Percentiles rank a stretch among this genome's conserved stretches.
Evolutionary conservation across 23 red algal species (phyloP).

Genomic region (Gracilaria vermiculophylla): DNA sequence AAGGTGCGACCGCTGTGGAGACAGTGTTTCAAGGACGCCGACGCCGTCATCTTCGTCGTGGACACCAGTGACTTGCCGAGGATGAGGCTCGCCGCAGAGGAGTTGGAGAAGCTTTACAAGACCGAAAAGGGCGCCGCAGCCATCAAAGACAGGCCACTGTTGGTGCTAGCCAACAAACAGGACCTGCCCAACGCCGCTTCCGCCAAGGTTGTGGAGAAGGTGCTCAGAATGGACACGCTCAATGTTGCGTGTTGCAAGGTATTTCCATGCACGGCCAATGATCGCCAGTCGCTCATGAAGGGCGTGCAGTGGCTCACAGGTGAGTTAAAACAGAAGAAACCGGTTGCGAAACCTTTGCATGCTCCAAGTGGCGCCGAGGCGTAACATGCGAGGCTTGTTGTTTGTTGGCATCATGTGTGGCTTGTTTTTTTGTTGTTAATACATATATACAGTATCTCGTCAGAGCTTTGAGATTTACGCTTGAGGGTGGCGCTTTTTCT

Average conservation of each 20-base stretch:
- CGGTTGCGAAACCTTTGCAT: conserved; percentile 20
- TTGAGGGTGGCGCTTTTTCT: neutral
- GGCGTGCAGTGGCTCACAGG: conserved; percentile 68
- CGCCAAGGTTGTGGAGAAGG: conserved; percentile 52
- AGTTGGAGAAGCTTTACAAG: conserved; percentile 68
- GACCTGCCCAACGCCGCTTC: conserved; percentile 32
- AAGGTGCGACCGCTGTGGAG: conserved; percentile 87
- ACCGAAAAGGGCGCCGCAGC: neutral
- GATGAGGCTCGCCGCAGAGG: conserved; percentile 56
- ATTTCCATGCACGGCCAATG: conserved; percentile 29
- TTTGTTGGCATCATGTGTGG: neutral
- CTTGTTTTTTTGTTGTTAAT: neutral
- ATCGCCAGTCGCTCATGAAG: conserved; percentile 51
- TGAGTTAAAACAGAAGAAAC: conserved; percentile 57
- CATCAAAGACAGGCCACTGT: conserved; percentile 40
- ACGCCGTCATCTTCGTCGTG: conserved; percentile 86
- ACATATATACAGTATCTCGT: neutral
- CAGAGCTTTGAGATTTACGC: neutral
- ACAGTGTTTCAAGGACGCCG: conserved; percentile 67
- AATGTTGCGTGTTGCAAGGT: conserved; percentile 34
- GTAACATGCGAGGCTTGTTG: neutral
- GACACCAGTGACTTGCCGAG: conserved; percentile 61
- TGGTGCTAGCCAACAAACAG: conserved; percentile 94
- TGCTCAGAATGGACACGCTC: conserved; percentile 48
- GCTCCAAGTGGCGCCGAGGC: neutral